These are phyloP conservation scores for Nakazawaea wyomingensis DNA, from an alignment of 805 yeast species.

Conservation along the genomic window DNA sequence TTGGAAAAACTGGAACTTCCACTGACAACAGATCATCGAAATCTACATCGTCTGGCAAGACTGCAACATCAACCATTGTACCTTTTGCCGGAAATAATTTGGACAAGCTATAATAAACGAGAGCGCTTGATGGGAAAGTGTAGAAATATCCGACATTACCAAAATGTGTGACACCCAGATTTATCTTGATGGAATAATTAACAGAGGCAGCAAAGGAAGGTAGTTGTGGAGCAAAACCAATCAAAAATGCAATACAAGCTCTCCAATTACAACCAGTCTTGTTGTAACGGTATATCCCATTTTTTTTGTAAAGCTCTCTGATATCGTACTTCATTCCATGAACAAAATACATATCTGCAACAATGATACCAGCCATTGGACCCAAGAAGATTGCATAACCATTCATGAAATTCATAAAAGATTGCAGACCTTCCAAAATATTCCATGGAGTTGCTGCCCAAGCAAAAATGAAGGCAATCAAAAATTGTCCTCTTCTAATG, in stretches of 20 bases:
- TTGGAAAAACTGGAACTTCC: conserved; percentile 3
- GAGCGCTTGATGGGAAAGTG: conserved; percentile 24
- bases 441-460: conserved; percentile 38
- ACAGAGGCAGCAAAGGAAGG: conserved; percentile 62
- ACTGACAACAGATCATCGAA: conserved; percentile 7
- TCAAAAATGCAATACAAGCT: conserved; percentile 42
- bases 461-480: conserved; percentile 27
- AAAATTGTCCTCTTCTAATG: conserved; percentile 48
- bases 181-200: conserved; percentile 20
- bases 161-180: conserved; percentile 20
- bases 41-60: conserved; percentile 12
- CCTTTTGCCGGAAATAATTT: conserved; percentile 18
- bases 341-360: conserved; percentile 35
- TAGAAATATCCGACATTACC: conserved; percentile 29
- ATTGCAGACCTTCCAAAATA: conserved; percentile 30
- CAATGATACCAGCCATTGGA: conserved; percentile 33
- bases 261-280: conserved; percentile 40
- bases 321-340: conserved; percentile 30
- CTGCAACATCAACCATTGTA: conserved; percentile 6
- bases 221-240: conserved; percentile 78
- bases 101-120: conserved; percentile 21
- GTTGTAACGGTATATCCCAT: conserved; percentile 34
- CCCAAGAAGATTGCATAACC: conserved; percentile 33
- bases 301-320: conserved; percentile 27
- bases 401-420: conserved; percentile 31